Conservation (phyloP, 257 asterid species). For the Datura wrightii region DNA sequence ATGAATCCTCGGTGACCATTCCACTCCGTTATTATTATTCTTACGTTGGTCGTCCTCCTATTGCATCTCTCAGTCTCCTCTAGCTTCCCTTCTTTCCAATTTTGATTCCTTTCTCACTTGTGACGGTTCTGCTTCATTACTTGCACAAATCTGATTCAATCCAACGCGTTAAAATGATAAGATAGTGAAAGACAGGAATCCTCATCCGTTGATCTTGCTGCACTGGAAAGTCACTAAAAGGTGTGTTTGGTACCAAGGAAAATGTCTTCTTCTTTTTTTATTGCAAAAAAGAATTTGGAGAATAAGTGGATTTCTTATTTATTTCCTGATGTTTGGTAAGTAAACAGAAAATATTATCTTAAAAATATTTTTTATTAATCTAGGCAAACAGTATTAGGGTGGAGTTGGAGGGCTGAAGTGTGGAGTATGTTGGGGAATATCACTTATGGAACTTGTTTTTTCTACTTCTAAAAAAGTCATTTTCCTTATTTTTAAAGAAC, state of each 20-base stretch:
- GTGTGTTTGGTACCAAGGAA: background rate
- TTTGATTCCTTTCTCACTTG: background rate
- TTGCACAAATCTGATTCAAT: background rate
- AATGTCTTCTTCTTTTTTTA: background rate
- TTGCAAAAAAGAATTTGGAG: too few species aligned
- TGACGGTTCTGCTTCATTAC: background rate
- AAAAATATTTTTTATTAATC: background rate
- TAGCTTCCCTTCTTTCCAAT: background rate
- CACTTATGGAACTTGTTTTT: background rate
- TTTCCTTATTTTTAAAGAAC: too few species aligned
- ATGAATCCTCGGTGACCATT: background rate
- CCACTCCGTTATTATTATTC: background rate
- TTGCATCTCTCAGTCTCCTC: background rate
- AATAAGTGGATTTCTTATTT: background rate
- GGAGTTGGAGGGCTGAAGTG: too few species aligned
- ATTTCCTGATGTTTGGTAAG: background rate
- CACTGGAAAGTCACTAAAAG: background rate
- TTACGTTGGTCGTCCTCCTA: background rate
- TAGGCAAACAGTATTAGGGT: background rate
- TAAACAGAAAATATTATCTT: background rate
- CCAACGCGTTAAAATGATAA: background rate
- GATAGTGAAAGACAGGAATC: background rate
- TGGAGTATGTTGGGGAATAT: too few species aligned
- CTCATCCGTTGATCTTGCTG: conserved; percentile 2
- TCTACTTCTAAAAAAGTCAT: too few species aligned